Percentiles rank a stretch among this genome's conserved stretches.
phyloP scores from a whole-genome alignment of 202 grass and related monocot genomes.

The Miscanthus sacchariflorus region DNA sequence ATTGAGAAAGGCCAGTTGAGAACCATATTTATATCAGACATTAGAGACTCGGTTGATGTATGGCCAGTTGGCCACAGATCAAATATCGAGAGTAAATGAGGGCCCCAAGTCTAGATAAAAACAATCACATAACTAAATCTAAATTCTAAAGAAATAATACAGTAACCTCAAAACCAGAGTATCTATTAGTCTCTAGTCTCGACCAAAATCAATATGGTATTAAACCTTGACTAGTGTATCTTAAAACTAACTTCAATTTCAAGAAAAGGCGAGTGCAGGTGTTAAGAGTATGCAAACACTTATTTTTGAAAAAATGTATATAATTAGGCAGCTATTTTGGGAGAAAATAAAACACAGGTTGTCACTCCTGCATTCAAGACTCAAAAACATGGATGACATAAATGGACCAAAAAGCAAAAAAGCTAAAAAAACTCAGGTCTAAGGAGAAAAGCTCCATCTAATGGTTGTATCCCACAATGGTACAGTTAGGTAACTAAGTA shows the following conservation, averaged over 20 bases:
- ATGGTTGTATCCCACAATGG: constrained; percentile 4
- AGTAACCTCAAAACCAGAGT: neutral
- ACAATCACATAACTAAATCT: neutral
- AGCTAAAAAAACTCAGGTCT: neutral
- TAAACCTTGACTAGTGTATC: neutral
- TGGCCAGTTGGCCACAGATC: neutral
- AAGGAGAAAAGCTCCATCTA: constrained; percentile 11
- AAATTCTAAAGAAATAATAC: neutral
- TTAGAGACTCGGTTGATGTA: neutral
- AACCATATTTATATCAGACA: neutral
- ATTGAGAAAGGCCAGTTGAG: neutral
- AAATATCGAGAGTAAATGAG: neutral
- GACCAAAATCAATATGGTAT: neutral
- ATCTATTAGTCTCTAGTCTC: neutral
- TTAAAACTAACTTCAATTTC: neutral
- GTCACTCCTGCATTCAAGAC: neutral
- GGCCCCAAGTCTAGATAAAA: neutral
- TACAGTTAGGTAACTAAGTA: neutral
- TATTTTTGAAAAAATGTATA: neutral
- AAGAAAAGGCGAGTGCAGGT: neutral
- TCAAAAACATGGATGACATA: neutral
- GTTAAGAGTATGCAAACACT: neutral
- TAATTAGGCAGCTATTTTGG: too few relatives aligned
- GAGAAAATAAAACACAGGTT: too few relatives aligned
- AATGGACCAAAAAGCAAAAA: neutral